A percentile compares a stretch with the other conserved stretches of the same genome.
phyloP scores from a whole-genome alignment of 2,329 filamentous ascomycete species.

The Penicillium sp. region DNA sequence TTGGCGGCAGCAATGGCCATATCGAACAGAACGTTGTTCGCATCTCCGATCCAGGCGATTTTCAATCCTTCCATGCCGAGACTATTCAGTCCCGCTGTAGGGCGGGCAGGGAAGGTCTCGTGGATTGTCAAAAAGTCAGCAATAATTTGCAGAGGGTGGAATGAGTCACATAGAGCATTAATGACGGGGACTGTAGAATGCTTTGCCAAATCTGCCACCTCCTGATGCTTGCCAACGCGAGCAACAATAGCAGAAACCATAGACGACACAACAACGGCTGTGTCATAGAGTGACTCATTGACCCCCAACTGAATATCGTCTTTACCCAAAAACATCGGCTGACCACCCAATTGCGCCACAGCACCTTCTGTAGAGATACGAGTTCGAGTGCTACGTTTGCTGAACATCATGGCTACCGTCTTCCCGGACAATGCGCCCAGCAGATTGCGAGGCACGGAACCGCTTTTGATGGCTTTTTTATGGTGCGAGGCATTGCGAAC shows the following conservation, averaged over 20 bases:
- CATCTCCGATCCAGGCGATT: slow-evolving; percentile 93
- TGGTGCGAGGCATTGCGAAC: slow-evolving; percentile 75
- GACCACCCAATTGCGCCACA: slow-evolving; percentile 79
- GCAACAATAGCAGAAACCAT: slow-evolving; percentile 83
- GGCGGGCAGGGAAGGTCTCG: slow-evolving; percentile 63
- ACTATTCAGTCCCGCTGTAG: slow-evolving; percentile 32
- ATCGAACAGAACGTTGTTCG: slow-evolving; percentile 95
- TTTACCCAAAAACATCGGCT: slow-evolving; percentile 94
- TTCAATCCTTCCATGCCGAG: slow-evolving; percentile 79
- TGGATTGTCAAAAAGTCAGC: slow-evolving; percentile 90
- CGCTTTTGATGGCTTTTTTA: slow-evolving; percentile 73
- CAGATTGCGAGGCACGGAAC: slow-evolving; percentile 57
- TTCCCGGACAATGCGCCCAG: slow-evolving; percentile 64
- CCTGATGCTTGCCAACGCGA: slow-evolving; percentile 71
- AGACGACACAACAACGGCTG: slow-evolving; percentile 85
- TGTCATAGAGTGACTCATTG: slow-evolving; percentile 94
- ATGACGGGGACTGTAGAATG: slow-evolving; percentile 76
- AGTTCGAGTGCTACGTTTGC: slow-evolving; percentile 89
- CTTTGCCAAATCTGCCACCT: slow-evolving; percentile 66
- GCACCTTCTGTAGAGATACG: slow-evolving; percentile 91
- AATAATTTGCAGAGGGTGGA: slow-evolving; percentile 90
- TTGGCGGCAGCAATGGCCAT: slow-evolving; percentile 84
- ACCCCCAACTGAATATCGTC: slow-evolving; percentile 93
- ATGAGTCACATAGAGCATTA: slow-evolving; percentile 83
- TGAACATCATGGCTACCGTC: slow-evolving; percentile 94